These are phyloP conservation scores for Paramecium primaurelia DNA, from an alignment of 73 alveolate genomes.

Conservation along the genomic window DNA sequence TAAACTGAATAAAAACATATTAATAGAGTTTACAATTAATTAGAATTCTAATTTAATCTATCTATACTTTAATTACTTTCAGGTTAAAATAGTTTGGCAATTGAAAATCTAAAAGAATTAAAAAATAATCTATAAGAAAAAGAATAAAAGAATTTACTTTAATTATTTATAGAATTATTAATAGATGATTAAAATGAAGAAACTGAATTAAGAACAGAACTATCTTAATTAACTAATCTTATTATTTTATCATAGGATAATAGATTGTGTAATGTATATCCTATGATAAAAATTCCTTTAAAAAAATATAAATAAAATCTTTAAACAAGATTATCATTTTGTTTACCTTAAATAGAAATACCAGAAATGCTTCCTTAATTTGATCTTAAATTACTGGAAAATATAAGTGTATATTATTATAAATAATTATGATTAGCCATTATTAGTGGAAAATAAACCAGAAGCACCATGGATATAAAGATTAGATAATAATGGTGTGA, in stretches of 20 bases:
- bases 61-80: background rate
- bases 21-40: background rate
- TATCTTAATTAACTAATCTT: background rate
- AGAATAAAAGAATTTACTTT: background rate
- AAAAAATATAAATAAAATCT: background rate
- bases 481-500: constrained; percentile 44
- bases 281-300: background rate
- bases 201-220: background rate
- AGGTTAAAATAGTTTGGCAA: background rate
- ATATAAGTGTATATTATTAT: background rate
- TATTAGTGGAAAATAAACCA: constrained; percentile 58
- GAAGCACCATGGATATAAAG: constrained; percentile 64
- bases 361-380: constrained; percentile 26
- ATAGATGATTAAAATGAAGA: background rate
- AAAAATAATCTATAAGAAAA: background rate
- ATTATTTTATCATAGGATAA: constrained; percentile 4
- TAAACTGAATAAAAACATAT: background rate
- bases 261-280: constrained; percentile 13
- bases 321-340: constrained; percentile 2
- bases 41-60: background rate
- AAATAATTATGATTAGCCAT: background rate
- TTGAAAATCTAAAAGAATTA: background rate
- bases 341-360: constrained; percentile 46
- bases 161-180: background rate
- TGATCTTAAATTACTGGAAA: constrained; percentile 49